These are phyloP conservation scores for Exobasidium rhododendri DNA, from an alignment of 1,284 basidiomycete species.

Conservation along the genomic window DNA sequence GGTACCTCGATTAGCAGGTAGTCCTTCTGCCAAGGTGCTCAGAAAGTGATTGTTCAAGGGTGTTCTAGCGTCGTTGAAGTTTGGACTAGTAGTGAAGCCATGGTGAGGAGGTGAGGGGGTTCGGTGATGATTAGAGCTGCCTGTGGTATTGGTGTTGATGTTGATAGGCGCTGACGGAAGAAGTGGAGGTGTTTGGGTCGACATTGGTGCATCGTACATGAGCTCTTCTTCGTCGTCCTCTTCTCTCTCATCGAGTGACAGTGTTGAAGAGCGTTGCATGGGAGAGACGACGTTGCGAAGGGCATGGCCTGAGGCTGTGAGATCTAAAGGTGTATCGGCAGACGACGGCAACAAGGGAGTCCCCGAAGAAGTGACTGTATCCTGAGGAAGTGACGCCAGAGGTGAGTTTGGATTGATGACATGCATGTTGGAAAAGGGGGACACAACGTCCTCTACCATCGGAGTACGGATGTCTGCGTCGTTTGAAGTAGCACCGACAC, in stretches of 20 bases:
- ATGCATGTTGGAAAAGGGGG: background rate
- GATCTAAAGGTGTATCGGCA: background rate
- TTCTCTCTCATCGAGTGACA: background rate
- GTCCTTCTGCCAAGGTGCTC: slow-evolving; percentile 57
- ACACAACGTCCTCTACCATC: background rate
- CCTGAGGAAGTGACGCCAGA: background rate
- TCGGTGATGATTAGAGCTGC: background rate
- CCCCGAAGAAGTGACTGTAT: slow-evolving; percentile 4
- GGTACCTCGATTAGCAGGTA: slow-evolving; percentile 14
- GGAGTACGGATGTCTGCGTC: background rate
- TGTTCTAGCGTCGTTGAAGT: slow-evolving; percentile 50
- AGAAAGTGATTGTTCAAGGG: slow-evolving; percentile 60
- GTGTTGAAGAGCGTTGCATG: background rate
- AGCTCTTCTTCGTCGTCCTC: slow-evolving; percentile 13
- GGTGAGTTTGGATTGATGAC: background rate
- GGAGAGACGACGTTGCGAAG: background rate
- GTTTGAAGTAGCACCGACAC: background rate
- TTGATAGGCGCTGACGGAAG: slow-evolving; percentile 4
- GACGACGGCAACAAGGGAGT: background rate
- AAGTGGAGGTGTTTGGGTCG: background rate
- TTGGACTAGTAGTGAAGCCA: slow-evolving; percentile 19
- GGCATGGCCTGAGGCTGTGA: background rate
- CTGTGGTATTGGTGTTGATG: background rate
- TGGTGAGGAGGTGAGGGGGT: background rate
- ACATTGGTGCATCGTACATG: slow-evolving; percentile 10